A percentile compares a stretch with the other conserved stretches of the same genome.
Evolutionary conservation across 163 green algal genomes (phyloP).

Genomic region (Dunaliella salina): DNA sequence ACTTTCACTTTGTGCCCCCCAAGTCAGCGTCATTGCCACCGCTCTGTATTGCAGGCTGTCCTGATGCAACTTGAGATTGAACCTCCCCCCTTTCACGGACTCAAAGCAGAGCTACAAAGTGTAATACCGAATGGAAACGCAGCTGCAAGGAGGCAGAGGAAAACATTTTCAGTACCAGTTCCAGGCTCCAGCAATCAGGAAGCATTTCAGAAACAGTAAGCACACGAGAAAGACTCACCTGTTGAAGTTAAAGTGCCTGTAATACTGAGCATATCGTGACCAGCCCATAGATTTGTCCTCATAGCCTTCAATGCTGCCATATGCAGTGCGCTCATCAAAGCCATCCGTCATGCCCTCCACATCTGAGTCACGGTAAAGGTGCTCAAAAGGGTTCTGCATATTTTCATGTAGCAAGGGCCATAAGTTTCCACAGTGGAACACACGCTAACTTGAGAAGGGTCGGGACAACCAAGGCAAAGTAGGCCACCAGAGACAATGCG

Average conservation of each 20-base stretch:
- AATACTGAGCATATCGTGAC: constrained; percentile 69
- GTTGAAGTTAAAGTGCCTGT: constrained; percentile 63
- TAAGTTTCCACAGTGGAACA: too few relatives aligned
- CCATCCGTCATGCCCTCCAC: constrained; percentile 75
- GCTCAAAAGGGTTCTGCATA: constrained; percentile 46
- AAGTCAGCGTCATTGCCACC: too few relatives aligned
- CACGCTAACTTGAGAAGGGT: too few relatives aligned
- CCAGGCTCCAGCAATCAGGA: neutral
- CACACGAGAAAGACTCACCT: constrained; percentile 9
- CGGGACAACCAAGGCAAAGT: too few relatives aligned
- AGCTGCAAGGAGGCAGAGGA: neutral
- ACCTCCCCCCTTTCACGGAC: too few relatives aligned
- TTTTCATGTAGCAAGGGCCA: too few relatives aligned
- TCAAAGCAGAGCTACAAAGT: too few relatives aligned
- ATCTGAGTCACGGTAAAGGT: constrained; percentile 69
- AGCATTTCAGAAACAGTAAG: neutral
- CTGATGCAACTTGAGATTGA: too few relatives aligned
- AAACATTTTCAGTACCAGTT: neutral
- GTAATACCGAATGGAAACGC: neutral
- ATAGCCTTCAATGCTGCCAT: constrained; percentile 73
- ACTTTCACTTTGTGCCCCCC: too few relatives aligned
- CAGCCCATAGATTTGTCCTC: constrained; percentile 83
- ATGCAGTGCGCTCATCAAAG: constrained; percentile 69
- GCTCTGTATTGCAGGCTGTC: too few relatives aligned
- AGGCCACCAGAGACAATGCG: too few relatives aligned